Percentiles rank a stretch among this genome's conserved stretches.
phyloP scores from a whole-genome alignment of 768 basidiomycete species.

The Tricholoma hemisulphureum region DNA sequence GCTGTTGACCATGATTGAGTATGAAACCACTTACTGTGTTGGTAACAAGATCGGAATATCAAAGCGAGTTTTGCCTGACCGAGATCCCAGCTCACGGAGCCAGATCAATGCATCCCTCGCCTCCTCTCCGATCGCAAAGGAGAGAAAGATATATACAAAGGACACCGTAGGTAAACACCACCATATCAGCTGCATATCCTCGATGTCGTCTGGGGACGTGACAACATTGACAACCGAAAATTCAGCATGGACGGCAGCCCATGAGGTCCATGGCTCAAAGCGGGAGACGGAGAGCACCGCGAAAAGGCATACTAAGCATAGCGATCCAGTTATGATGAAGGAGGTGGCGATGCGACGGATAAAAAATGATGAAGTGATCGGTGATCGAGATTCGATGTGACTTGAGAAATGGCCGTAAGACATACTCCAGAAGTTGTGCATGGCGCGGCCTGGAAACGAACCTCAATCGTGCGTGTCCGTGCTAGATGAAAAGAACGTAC shows the following conservation, averaged over 20 bases:
- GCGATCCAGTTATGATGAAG: slow-evolving; percentile 40
- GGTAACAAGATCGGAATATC: slow-evolving; percentile 17
- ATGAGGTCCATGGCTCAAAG: slow-evolving; percentile 42
- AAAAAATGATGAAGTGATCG: slow-evolving; percentile 48
- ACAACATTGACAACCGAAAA: slow-evolving; percentile 38
- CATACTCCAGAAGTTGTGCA: slow-evolving; percentile 31
- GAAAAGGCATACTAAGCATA: slow-evolving; percentile 40
- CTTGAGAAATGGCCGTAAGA: slow-evolving; percentile 24
- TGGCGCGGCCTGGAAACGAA: slow-evolving; percentile 27
- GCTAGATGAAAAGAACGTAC: slow-evolving; percentile 26
- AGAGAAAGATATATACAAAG: slow-evolving; percentile 36
- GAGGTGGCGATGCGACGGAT: slow-evolving; percentile 54
- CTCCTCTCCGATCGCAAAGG: slow-evolving; percentile 39
- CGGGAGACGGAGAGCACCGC: slow-evolving; percentile 33
- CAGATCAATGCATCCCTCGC: slow-evolving; percentile 34
- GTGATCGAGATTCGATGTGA: slow-evolving; percentile 41
- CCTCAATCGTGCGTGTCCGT: background rate
- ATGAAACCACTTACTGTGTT: slow-evolving; percentile 18
- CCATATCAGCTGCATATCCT: slow-evolving; percentile 34
- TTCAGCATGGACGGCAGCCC: slow-evolving; percentile 45
- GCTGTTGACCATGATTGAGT: background rate
- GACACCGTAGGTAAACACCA: slow-evolving; percentile 42
- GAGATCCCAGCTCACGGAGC: slow-evolving; percentile 20
- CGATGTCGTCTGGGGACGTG: slow-evolving; percentile 20
- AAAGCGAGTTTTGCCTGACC: slow-evolving; percentile 6